Conservation (phyloP, 306 rosid species). For the Corylus heterophylla region DNA sequence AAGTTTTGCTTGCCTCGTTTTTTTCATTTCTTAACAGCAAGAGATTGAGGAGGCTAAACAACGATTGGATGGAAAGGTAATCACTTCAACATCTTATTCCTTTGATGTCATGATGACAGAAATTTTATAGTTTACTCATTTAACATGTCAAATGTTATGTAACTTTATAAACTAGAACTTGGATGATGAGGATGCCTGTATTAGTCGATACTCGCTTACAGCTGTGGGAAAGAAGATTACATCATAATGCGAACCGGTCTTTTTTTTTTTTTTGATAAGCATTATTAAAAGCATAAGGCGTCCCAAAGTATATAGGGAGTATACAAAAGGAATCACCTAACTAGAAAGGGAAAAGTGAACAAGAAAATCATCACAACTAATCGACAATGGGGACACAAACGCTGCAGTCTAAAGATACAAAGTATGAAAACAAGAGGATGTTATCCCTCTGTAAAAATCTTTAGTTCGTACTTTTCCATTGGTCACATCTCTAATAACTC, state of each 20-base stretch:
- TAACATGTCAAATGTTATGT: not conserved
- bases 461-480: not conserved
- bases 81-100: constrained; percentile 7
- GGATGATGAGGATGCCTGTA: not conserved
- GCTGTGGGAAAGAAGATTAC: not conserved
- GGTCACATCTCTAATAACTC: not conserved
- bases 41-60: constrained; percentile 81
- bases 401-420: too few relatives aligned
- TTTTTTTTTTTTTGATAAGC: too few relatives aligned
- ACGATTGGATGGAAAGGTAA: constrained; percentile 80
- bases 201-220: not conserved
- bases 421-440: too few relatives aligned
- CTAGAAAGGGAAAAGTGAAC: too few relatives aligned
- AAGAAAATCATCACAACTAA: too few relatives aligned
- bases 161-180: not conserved
- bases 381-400: too few relatives aligned
- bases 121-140: constrained; percentile 1
- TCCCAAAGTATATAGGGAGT: too few relatives aligned
- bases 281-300: too few relatives aligned
- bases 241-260: not conserved
- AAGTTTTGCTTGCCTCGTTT: constrained; percentile 8
- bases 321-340: too few relatives aligned
- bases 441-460: not conserved
- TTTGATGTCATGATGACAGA: constrained; percentile 13
- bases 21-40: constrained; percentile 41